Evolutionary conservation across 1,284 basidiomycete species (phyloP).

Genomic region (Xanthoconium separans): DNA sequence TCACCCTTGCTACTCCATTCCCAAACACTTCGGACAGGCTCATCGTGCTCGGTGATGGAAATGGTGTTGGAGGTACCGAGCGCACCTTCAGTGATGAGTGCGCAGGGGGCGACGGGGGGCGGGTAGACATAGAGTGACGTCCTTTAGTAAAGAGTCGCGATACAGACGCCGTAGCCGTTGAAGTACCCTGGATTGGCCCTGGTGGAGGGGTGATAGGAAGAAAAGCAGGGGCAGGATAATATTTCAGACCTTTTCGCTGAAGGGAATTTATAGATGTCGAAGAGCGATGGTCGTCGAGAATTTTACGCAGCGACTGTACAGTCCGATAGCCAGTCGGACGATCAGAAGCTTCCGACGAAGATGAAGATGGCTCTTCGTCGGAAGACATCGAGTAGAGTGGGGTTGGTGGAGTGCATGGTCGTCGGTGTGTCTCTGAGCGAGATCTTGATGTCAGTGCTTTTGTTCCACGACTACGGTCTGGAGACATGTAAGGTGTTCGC

Average conservation of each 20-base stretch:
- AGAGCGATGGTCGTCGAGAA: constrained; percentile 57
- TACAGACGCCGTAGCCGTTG: constrained; percentile 70
- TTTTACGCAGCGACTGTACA: constrained; percentile 63
- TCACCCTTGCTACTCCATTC: constrained; percentile 29
- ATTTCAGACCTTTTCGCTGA: constrained; percentile 12
- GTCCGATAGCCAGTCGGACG: constrained; percentile 57
- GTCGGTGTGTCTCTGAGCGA: constrained; percentile 40
- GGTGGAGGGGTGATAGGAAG: constrained; percentile 48
- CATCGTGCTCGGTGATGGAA: constrained; percentile 31
- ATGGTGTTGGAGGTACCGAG: constrained; percentile 31
- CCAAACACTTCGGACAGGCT: constrained; percentile 34
- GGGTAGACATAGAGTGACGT: constrained; percentile 58
- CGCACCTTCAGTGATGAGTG: constrained; percentile 52
- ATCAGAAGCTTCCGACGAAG: constrained; percentile 44
- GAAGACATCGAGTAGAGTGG: constrained; percentile 51
- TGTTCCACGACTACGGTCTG: constrained; percentile 11
- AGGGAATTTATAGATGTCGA: constrained; percentile 21
- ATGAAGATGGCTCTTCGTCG: constrained; percentile 51
- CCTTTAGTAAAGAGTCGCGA: constrained; percentile 71
- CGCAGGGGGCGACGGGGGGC: constrained; percentile 49
- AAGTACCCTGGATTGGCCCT: constrained; percentile 52
- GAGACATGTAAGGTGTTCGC: constrained; percentile 8
- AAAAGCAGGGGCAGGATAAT: constrained; percentile 25
- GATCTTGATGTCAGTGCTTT: constrained; percentile 25
- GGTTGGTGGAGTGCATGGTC: constrained; percentile 19